phyloP scores from a whole-genome alignment of 208 protist genomes.

The Naegleria gruberi region DNA sequence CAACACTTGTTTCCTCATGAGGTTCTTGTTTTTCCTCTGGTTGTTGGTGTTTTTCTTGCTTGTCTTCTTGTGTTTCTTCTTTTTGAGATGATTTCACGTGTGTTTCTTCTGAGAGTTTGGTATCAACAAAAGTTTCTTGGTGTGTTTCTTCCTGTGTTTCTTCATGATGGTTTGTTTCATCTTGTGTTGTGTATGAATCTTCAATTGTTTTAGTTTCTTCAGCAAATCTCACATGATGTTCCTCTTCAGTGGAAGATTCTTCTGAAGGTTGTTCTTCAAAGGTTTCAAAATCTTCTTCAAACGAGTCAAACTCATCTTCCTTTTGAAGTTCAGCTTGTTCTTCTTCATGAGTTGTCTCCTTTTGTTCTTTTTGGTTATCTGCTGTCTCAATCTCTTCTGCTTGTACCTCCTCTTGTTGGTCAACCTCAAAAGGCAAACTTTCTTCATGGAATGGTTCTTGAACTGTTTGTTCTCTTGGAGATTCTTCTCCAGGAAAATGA shows the following conservation, averaged over 20 bases:
- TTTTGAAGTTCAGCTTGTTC: neutral
- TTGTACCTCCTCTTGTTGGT: neutral
- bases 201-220: neutral
- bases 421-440: too few relatives aligned
- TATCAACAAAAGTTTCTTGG: too few relatives aligned
- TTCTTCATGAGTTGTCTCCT: too few relatives aligned
- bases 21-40: neutral
- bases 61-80: too few relatives aligned
- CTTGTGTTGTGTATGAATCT: neutral
- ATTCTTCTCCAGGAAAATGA: too few relatives aligned
- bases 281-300: neutral
- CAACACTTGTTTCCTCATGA: too few relatives aligned
- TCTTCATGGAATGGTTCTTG: too few relatives aligned
- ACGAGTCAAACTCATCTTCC: neutral
- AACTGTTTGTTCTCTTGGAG: too few relatives aligned
- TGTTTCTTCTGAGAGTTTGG: too few relatives aligned
- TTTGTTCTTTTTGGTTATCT: too few relatives aligned
- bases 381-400: neutral
- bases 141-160: neutral
- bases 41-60: neutral
- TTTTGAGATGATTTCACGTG: neutral
- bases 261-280: neutral
- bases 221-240: neutral
- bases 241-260: neutral
- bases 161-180: neutral